Base-by-base conservation (phyloP, 2,329 filamentous ascomycete species). In the Eurotiales sp. region DNA sequence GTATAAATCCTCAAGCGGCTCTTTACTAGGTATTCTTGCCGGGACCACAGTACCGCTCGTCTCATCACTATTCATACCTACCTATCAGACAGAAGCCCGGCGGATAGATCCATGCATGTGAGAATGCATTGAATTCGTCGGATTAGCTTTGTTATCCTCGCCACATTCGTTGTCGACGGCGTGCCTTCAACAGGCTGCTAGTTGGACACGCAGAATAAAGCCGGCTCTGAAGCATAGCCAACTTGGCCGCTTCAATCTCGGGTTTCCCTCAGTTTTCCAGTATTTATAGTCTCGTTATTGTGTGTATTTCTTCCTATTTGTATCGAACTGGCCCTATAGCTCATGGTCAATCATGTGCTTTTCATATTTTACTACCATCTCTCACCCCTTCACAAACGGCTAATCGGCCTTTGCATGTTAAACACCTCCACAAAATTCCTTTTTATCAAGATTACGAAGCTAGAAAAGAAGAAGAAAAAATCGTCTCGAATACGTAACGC, bases 21-120 rank as follows among this genome's bases (percentile, higher is more conserved):
- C 37, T 50, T 36, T 50, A 29, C 43, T 50, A 50, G 41, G 30
- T n/a, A 22, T 49, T n/a, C 22, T 42, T 49, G 46, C 39, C 40
- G 46, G 37, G 46, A 49, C 32, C 46, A 49, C 46, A 49, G 46
- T 36, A 42, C 46, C 37, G 37, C 40, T 36, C 23, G 34, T 42
- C 37, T 22, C 19, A 36, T 32, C 36, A 32, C 27, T 15, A 34
- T 22, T 36, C n/a, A 15, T n/a, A 34, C 15, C 11, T n/a, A n/a
- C n/a, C 8, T 8, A n/a, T 37, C 7, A 37, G 5, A 15, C 34
- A 37, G 32, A 19, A 19, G 17, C 17, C 21, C 15, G 15, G 12
- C 34, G 6, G 21, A 37, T 37, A 37, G 8, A 21, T 19, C 34
- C 8, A 37, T 37, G 34, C 34, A 37, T 3, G 17, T 11, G 3